Evolutionary conservation across 208 protist species (phyloP).

Genomic region (Leishmania lainsoni): DNA sequence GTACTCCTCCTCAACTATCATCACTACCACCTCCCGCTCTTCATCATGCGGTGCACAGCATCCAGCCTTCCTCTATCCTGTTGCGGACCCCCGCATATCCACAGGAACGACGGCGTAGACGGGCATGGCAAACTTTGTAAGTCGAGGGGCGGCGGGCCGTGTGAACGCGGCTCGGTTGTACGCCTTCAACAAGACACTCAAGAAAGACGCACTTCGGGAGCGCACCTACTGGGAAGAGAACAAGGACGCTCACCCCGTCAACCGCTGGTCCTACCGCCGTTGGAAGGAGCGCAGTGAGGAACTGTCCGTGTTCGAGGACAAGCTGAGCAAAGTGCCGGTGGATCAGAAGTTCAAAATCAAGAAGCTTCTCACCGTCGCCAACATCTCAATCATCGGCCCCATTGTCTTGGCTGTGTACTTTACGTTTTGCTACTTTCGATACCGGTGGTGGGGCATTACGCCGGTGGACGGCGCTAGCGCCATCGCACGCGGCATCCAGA

Average conservation of each 20-base stretch:
- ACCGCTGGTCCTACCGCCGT: constrained; percentile 76
- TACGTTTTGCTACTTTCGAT: constrained; percentile 66
- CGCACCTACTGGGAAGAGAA: constrained; percentile 80
- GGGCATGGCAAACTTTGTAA: constrained; percentile 64
- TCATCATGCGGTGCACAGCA: not conserved
- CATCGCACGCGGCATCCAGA: constrained; percentile 75
- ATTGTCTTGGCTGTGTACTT: constrained; percentile 72
- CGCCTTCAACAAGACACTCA: constrained; percentile 85
- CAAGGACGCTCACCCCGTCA: constrained; percentile 83
- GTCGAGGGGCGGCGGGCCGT: constrained; percentile 51
- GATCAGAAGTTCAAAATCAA: constrained; percentile 91
- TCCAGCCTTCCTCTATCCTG: not conserved
- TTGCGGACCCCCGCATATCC: not conserved
- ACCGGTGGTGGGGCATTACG: constrained; percentile 75
- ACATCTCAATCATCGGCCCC: constrained; percentile 71
- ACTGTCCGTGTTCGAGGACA: constrained; percentile 81
- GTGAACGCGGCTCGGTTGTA: constrained; percentile 73
- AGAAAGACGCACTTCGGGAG: constrained; percentile 72
- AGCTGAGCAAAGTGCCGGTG: constrained; percentile 70
- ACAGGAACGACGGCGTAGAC: not conserved
- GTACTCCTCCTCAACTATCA: not conserved
- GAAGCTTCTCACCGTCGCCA: constrained; percentile 80
- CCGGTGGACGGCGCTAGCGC: constrained; percentile 66
- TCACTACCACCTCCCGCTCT: not conserved
- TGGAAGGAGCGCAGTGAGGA: constrained; percentile 80